These are phyloP conservation scores for Alternaria novae-zelandiae DNA, from an alignment of 2,329 filamentous ascomycete genomes.

Conservation along the genomic window DNA sequence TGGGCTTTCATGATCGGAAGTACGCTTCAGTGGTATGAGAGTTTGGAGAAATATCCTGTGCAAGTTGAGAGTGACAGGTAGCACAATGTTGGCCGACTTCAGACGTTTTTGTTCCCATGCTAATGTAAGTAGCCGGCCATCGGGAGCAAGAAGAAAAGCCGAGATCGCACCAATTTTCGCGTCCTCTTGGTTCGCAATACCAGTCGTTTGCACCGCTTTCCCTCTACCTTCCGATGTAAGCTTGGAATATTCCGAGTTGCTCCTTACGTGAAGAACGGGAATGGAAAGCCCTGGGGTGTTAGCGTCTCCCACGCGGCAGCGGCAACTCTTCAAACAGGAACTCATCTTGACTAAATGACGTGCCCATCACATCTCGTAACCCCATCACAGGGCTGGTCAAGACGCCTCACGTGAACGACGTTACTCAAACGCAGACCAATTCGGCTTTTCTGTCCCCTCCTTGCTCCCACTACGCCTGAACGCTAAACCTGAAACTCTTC, in stretches of 20 bases:
- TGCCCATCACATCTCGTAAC: background rate
- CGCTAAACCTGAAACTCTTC: background rate
- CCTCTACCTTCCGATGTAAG: background rate
- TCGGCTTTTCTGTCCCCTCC: background rate
- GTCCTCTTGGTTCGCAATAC: background rate
- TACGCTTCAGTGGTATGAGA: slow-evolving; percentile 44
- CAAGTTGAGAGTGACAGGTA: slow-evolving; percentile 11
- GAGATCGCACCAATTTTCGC: background rate
- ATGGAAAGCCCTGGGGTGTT: background rate
- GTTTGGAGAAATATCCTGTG: slow-evolving; percentile 42
- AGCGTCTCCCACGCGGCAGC: background rate
- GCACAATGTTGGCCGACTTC: too few species aligned
- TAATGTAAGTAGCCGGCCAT: background rate
- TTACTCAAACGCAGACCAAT: background rate
- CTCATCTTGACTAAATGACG: background rate
- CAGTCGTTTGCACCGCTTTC: background rate
- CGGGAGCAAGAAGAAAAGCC: background rate
- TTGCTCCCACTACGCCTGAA: background rate
- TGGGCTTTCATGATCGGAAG: slow-evolving; percentile 46
- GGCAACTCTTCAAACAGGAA: background rate
- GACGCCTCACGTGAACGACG: background rate
- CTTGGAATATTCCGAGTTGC: background rate
- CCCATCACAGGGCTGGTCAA: background rate
- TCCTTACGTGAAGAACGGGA: background rate
- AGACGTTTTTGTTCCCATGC: too few species aligned